Evolutionary conservation across 768 basidiomycete species (phyloP), one percentile per base, ranked within the genome.

Genomic region (Lyophyllum atratum): DNA sequence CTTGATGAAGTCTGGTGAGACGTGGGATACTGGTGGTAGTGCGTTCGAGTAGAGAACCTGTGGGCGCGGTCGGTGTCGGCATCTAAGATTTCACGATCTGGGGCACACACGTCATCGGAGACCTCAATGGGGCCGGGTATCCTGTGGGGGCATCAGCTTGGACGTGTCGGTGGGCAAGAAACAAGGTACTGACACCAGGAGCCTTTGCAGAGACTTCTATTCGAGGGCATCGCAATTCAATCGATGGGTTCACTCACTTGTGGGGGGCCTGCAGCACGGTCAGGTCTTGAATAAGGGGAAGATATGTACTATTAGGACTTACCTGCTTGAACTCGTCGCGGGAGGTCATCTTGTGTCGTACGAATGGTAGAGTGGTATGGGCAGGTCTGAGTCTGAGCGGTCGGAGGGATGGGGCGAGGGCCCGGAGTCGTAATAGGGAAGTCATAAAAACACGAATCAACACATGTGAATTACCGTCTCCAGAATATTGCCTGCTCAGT

Each of bases 11-110:
- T 93, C 94, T 12, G 87, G 83, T 25, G 92, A 90, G 64, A 94
- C 85, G 71, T 98, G 95, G 51, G 90, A 91, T 80, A 94, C 81
- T 52, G 88, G 85, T 0, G 94, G 93, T 64, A 92, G 92, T 0
- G 97, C 96, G 79, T 98, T 98, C 66, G 95, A 94, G 65, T 79
- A 87, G 63, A 98, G 87, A 57, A 98, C 95, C 82, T 90, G 63
- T 24, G 33, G 21, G 29, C 3, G 31, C 15, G 24, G 10, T 24
- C 28, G 40, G 24, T 12, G 43, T 53, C 2, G 44, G 28, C 12
- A 4, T n/a, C 15, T 6, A 49, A 3, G 25, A 45, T 40, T 22
- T 9, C 4, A 10, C 15, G 28, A 44, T n/a, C 34, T 43, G 21
- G 4, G 15, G 17, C 24, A 51, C 64, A 25, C 54, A 74, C 74